A percentile compares a stretch with the other conserved stretches of the same genome.
phyloP scores from a whole-genome alignment of 1,284 basidiomycete species.

The Cutaneotrichosporon mucoides region DNA sequence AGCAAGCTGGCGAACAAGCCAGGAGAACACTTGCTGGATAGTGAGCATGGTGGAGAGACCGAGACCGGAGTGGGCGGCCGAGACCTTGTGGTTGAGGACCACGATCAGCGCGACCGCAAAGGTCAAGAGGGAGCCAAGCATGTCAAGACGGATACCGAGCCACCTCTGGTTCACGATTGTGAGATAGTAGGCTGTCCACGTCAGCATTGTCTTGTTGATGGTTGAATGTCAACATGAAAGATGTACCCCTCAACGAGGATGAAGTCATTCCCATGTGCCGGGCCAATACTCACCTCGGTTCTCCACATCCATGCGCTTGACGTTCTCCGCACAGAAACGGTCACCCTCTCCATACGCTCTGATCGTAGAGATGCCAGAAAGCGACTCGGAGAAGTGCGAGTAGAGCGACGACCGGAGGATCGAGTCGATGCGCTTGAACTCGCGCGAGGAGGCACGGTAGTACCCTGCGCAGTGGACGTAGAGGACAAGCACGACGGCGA shows the following conservation, averaged over 20 bases:
- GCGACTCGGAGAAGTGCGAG: slow-evolving; percentile 82
- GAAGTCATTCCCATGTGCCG: too few relatives aligned
- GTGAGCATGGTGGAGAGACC: slow-evolving; percentile 54
- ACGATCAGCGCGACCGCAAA: slow-evolving; percentile 75
- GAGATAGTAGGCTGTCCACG: slow-evolving; percentile 66
- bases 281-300: slow-evolving; percentile 54
- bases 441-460: slow-evolving; percentile 82
- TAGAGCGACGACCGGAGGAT: slow-evolving; percentile 58
- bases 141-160: slow-evolving; percentile 83
- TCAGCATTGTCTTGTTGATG: background rate
- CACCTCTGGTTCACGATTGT: slow-evolving; percentile 64
- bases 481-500: slow-evolving; percentile 58
- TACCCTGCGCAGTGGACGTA: slow-evolving; percentile 64
- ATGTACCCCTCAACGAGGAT: too few relatives aligned
- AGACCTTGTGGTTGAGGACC: slow-evolving; percentile 67
- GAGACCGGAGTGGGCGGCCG: slow-evolving; percentile 66
- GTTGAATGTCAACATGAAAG: too few relatives aligned
- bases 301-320: slow-evolving; percentile 75
- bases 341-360: slow-evolving; percentile 72
- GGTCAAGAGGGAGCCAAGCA: slow-evolving; percentile 70
- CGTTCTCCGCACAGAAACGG: slow-evolving; percentile 70
- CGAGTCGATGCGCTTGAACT: slow-evolving; percentile 63
- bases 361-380: slow-evolving; percentile 78
- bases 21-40: slow-evolving; percentile 59
- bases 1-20: slow-evolving; percentile 75